phyloP scores from a whole-genome alignment of 2,329 filamentous ascomycete genomes.

The Cladosporium sp. region DNA sequence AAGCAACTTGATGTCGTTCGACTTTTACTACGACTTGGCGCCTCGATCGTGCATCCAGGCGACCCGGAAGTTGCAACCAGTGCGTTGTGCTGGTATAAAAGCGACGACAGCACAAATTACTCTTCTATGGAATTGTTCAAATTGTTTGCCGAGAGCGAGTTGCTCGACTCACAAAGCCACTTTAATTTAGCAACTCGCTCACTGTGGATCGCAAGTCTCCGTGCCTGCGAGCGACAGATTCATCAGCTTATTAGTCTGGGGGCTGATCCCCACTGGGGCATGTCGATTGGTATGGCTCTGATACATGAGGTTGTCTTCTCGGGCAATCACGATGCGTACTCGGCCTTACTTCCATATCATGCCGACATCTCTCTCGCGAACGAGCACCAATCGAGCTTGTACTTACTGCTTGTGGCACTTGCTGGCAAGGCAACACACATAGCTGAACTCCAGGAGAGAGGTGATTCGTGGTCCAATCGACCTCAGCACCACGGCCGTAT shows the following conservation, averaged over 20 bases:
- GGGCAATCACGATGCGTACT: not conserved
- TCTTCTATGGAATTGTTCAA: not conserved
- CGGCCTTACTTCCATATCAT: not conserved
- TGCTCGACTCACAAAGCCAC: too few species aligned
- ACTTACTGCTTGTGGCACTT: not conserved
- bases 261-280: not conserved
- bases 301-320: not conserved
- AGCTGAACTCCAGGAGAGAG: not conserved
- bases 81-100: not conserved
- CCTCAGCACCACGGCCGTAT: not conserved
- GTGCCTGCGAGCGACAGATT: not conserved
- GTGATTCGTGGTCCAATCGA: not conserved
- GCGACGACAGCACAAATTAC: not conserved
- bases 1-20: not conserved
- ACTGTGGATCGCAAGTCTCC: not conserved
- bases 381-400: not conserved
- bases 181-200: not conserved
- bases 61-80: not conserved
- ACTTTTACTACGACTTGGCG: not conserved
- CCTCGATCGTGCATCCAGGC: not conserved
- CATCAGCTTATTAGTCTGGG: not conserved
- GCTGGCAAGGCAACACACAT: not conserved
- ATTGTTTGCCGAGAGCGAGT: not conserved
- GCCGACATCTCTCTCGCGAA: not conserved
- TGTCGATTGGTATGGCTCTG: not conserved